These are phyloP conservation scores for Alternaria alternata DNA, from an alignment of 2,329 filamentous ascomycete species.

Conservation along the genomic window DNA sequence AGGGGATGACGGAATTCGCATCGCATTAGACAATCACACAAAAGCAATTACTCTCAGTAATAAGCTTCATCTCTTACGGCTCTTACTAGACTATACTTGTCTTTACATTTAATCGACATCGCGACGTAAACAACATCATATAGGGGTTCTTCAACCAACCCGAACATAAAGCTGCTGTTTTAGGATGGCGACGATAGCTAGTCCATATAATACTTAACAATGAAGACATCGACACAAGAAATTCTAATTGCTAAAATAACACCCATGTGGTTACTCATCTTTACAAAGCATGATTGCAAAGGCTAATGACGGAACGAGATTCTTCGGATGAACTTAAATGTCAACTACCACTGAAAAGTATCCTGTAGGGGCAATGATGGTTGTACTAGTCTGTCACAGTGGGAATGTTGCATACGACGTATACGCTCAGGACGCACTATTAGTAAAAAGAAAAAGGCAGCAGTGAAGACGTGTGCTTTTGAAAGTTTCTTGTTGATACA, in stretches of 20 bases:
- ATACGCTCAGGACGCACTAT: too few relatives aligned
- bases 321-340: background rate
- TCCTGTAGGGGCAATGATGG: background rate
- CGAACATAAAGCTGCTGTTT: background rate
- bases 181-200: background rate
- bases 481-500: background rate
- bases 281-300: background rate
- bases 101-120: too few relatives aligned
- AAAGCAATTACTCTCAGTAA: background rate
- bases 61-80: background rate
- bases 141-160: background rate
- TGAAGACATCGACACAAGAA: background rate
- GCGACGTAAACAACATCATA: too few relatives aligned
- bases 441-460: background rate
- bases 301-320: background rate
- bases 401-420: too few relatives aligned
- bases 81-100: too few relatives aligned
- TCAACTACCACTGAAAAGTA: background rate
- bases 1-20: background rate
- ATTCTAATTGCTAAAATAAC: background rate
- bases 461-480: background rate
- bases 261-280: too few relatives aligned
- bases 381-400: too few relatives aligned
- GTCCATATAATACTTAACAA: background rate
- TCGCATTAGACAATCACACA: background rate